Evolutionary conservation across 2,329 filamentous ascomycete species (phyloP), one percentile per base, ranked within the genome.

Genomic region (Penicillium corylophilum): DNA sequence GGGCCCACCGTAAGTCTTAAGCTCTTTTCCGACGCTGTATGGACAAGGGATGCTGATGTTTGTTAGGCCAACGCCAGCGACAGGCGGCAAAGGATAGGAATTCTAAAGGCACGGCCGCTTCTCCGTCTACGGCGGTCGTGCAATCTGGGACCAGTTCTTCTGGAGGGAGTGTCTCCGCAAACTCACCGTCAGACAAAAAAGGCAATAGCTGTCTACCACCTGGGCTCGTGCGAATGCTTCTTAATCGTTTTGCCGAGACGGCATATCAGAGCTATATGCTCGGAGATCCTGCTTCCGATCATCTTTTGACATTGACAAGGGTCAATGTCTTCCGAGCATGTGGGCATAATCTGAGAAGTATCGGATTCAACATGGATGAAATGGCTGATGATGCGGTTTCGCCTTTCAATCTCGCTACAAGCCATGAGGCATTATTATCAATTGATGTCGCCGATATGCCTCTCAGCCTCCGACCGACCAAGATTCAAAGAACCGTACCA

Each of bases 241-340:
- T 67, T 12, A 31, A 54, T 3, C 43, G 26, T 28, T 65, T 66
- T 40, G 60, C 57, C 35, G 43, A 57, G 24, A 46, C 51, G 3
- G 66, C 65, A 5, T 61, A 57, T 24, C 48, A 60, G 28, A 64
- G 64, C 50, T 69, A 68, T 45, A 51, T 60, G 20, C 50, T 54
- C 5, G 62, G 64, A 7, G 57, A 52, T 47, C 61, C 65, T 10
- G 48, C 63, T 42, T 40, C 63, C 23, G 69, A 72, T 49, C 70
- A 71, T 33, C 58, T 72, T 4, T 52, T 72, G n/a, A 63, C 59
- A 1, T 57, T 72, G 13, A 64, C 64, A 7, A 67, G 68, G 23
- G 59, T 69, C 18, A 72, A 72, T 23, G 68, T 72, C 12, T 71
- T 69, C 51, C 66, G 68, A 5, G 70, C 66, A 5, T 62, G 71